phyloP scores from a whole-genome alignment of 192 early-diverging fungal species.

The Hyaloraphidium curvatum region DNA sequence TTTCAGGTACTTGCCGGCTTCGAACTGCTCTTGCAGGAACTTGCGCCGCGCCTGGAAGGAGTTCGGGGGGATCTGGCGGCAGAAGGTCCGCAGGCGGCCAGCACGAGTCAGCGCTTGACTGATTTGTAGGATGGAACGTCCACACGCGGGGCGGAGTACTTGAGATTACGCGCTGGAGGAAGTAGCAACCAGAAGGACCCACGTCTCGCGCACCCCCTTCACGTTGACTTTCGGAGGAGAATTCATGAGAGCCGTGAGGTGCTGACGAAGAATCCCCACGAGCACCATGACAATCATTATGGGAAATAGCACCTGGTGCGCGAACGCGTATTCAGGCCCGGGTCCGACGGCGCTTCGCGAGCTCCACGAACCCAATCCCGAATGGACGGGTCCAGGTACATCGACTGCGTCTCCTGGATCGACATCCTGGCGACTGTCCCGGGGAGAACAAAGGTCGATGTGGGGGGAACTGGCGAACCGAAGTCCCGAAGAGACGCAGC shows the following conservation, averaged over 20 bases:
- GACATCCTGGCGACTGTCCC: no score
- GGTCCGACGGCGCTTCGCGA: no score
- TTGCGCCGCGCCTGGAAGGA: slow-evolving; percentile 54
- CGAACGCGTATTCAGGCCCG: no score
- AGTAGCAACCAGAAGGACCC: no score
- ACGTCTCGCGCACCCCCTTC: slow-evolving; percentile 68
- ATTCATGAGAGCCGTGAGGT: slow-evolving; percentile 74
- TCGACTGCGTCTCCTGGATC: slow-evolving; percentile 12
- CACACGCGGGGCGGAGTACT: not conserved
- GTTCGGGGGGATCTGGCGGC: slow-evolving; percentile 44
- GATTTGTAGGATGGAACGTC: not conserved
- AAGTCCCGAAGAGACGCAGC: no score
- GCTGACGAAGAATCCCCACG: slow-evolving; percentile 83
- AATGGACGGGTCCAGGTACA: slow-evolving; percentile 37
- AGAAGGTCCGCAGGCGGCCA: slow-evolving; percentile 35
- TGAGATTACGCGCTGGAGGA: no score
- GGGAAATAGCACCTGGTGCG: slow-evolving; percentile 77
- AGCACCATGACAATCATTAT: slow-evolving; percentile 96
- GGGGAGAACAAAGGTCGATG: no score
- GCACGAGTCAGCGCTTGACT: slow-evolving; percentile 48
- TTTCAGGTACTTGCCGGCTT: slow-evolving; percentile 68
- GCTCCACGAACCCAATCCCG: slow-evolving; percentile 92
- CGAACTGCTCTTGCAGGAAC: slow-evolving; percentile 56
- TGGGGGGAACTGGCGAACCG: no score
- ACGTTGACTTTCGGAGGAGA: slow-evolving; percentile 59